Evolutionary conservation across 306 rosid genomes (phyloP), one percentile per base, ranked within the genome.

Genomic region (Pterocarpus santalinus): DNA sequence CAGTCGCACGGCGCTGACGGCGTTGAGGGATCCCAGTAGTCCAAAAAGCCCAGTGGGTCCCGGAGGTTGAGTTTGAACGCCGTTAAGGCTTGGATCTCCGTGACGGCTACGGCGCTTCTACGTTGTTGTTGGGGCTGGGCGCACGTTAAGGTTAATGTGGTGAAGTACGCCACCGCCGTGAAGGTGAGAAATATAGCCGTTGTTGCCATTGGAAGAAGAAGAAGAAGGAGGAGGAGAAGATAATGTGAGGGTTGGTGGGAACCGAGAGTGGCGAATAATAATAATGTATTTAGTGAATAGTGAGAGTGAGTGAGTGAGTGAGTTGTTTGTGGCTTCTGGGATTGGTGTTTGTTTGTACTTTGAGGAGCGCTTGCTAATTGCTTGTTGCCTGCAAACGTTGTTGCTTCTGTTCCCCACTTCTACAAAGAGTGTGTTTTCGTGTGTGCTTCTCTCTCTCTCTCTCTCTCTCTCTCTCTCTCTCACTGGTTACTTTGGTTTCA

Each of bases 1-100:
- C 95, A 94, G 85, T 94, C 98, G 65, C 95, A 90, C 22, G 94
- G 98, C 10, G 98, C 93, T 2, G 87, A 79, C 0, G 92, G 86
- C 5, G 92, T 81, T 75, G 94, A 69, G 0, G 94, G 52, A 62
- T 86, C 90, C 98, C 95, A 94, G 3, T 85, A 78, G 66, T 86
- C 88, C 11, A 94, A 58, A 17, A 87, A 82, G 39, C 92, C 93
- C 0, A 90, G 87, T 0, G 97, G 98, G 76, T 94, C 97, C 15
- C 78, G 79, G 65, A 94, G 90, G 65, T 5, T 69, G 33, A 22
- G 69, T 85, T 85, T 94, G 84, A 91, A 94, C 8, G 86, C 34
- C 9, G 76, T 84, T 28, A 94, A 63, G 12, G 98, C 94, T 79
- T 79, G 41, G 75, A 87, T 90, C 75, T 94, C 94, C 1, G 73